Base-by-base conservation (phyloP, 2,329 filamentous ascomycete species). In the Graphium sp. region DNA sequence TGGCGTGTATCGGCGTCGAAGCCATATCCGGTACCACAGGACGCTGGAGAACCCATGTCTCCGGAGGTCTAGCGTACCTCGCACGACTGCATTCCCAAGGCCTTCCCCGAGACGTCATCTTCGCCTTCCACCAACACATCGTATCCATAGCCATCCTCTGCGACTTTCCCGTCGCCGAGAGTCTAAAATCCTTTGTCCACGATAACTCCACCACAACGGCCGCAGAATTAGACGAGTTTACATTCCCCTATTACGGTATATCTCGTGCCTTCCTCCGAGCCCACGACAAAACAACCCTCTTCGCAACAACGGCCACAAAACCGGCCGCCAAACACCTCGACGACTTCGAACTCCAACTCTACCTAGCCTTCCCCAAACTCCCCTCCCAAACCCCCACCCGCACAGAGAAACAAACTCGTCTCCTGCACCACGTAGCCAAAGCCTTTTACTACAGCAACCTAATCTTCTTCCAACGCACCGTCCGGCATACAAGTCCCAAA, bases 401-500 rank as follows among this genome's bases (percentile, higher is more conserved):
- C n/a, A 20, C 8, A 9, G 18, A 18, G 10, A 22, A 7, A 20
- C 46, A 48, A 15, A 37, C 39, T 2, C 27, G 46, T 6, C 45
- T 37, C 5, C 18, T 41, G 6, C 34, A 40, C 17, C 34, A 40
- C 16, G 34, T 38, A 19, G 33, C 39, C 7, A 32, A 48, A 29
- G 43, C 45, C 5, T 52, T 50, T 31, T 52, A 52, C 36, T 52
- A 50, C 18, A 48, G 47, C 2, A 39, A 37, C 3, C 40, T 52
- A 4, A 41, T 51, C 7, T 48, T 45, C 22, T 51, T 50, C 32
- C 43, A 46, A 27, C 46, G 48, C n/a, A 41, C 38, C 4, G 34
- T 52, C 5, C 43, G 46, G 2, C 38, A 34, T 4, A 37, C 37
- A 3, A 29, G 34, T 1, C n/a, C n/a, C n/a, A 6, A 12, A 10